Evolutionary conservation across 441 rosid genomes (phyloP).

Genomic region (Euphorbia celastroides): DNA sequence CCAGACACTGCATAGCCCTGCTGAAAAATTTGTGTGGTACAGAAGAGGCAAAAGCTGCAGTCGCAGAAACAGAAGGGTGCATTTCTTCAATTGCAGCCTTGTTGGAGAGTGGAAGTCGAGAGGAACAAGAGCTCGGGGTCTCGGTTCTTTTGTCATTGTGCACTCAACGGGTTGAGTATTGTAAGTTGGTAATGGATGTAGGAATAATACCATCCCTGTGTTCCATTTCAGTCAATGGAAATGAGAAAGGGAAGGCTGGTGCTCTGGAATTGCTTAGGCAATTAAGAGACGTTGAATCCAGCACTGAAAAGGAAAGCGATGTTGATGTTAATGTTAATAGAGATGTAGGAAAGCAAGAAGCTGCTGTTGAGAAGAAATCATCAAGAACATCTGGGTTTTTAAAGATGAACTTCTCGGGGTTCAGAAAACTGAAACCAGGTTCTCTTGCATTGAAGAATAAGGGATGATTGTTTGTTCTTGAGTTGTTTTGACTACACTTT

Average conservation of each 20-base stretch:
- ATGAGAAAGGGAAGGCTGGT: slow-evolving; percentile 42
- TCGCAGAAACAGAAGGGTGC: slow-evolving; percentile 57
- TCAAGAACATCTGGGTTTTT: slow-evolving; percentile 38
- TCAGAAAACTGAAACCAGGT: slow-evolving; percentile 18
- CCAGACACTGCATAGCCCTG: slow-evolving; percentile 37
- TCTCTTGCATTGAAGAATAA: slow-evolving; percentile 19
- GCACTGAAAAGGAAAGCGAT: slow-evolving; percentile 21
- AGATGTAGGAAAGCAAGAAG: slow-evolving; percentile 15
- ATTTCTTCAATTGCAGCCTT: slow-evolving; percentile 49
- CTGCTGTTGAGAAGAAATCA: slow-evolving; percentile 25
- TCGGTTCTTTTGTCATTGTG: slow-evolving; percentile 65
- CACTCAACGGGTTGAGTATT: slow-evolving; percentile 52
- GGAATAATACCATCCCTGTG: slow-evolving; percentile 54
- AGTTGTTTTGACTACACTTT: no score
- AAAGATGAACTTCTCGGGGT: slow-evolving; percentile 20
- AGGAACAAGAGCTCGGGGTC: slow-evolving; percentile 70
- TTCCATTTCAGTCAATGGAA: slow-evolving; percentile 53
- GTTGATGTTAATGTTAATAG: slow-evolving; percentile 17
- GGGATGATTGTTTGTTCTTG: slow-evolving; percentile 22
- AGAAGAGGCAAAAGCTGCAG: slow-evolving; percentile 49
- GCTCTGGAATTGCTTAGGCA: slow-evolving; percentile 73
- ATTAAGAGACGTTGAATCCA: slow-evolving; percentile 35
- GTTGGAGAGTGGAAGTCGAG: slow-evolving; percentile 43
- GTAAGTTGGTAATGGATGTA: slow-evolving; percentile 62
- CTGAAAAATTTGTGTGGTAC: slow-evolving; percentile 49